Percentiles rank a stretch among this genome's conserved stretches.
These are phyloP conservation scores for Cyphellophora attinorum DNA, from an alignment of 2,329 filamentous ascomycete species.

Conservation along the genomic window DNA sequence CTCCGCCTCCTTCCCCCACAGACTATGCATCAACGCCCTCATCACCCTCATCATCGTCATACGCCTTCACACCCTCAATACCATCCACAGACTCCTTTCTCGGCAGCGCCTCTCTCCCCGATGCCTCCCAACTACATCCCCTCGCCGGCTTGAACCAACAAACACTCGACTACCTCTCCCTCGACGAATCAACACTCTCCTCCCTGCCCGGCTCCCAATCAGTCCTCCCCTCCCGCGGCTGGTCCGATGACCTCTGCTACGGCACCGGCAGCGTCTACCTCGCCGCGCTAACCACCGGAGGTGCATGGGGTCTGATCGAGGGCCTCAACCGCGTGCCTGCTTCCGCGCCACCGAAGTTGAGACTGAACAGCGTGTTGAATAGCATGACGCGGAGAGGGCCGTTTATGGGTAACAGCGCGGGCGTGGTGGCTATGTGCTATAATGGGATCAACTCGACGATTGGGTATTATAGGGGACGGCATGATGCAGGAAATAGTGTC, in stretches of 20 bases:
- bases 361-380: slow-evolving; percentile 90
- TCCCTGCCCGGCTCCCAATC: slow-evolving; percentile 79
- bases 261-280: slow-evolving; percentile 93
- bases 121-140: slow-evolving; percentile 82
- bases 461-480: slow-evolving; percentile 69
- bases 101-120: slow-evolving; percentile 63
- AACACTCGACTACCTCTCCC: slow-evolving; percentile 84
- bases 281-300: slow-evolving; percentile 73
- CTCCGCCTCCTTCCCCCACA: slow-evolving; percentile 22
- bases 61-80: slow-evolving; percentile 40
- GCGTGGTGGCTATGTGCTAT: slow-evolving; percentile 91
- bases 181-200: slow-evolving; percentile 84
- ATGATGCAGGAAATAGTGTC: slow-evolving; percentile 84
- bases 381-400: slow-evolving; percentile 86
- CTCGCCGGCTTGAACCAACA: slow-evolving; percentile 88
- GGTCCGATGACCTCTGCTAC: slow-evolving; percentile 97
- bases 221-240: slow-evolving; percentile 85
- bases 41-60: slow-evolving; percentile 6
- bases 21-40: slow-evolving; percentile 38
- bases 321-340: slow-evolving; percentile 63
- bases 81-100: slow-evolving; percentile 87
- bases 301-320: slow-evolving; percentile 85
- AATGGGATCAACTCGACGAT: slow-evolving; percentile 84
- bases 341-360: slow-evolving; percentile 77
- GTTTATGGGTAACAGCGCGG: slow-evolving; percentile 91